A percentile compares a stretch with the other conserved stretches of the same genome.
Conservation (phyloP, 2,329 filamentous ascomycete species). For the Anisogramma anomala region DNA sequence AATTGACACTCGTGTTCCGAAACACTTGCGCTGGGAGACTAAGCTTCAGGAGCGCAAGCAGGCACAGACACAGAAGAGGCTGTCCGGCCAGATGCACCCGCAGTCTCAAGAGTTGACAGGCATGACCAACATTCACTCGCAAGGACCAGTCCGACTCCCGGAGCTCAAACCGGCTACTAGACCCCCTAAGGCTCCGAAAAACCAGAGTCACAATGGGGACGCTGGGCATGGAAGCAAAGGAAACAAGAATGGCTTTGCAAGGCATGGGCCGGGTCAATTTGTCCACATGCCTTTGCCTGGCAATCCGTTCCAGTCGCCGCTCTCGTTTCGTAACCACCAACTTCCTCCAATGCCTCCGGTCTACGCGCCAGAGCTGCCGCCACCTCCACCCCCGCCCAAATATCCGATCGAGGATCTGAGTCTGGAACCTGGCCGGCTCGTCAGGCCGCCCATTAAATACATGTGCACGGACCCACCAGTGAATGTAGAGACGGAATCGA, state of each 20-base stretch:
- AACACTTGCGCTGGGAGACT: slow-evolving; percentile 69
- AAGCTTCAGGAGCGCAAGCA: slow-evolving; percentile 69
- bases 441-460: slow-evolving; percentile 67
- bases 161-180: slow-evolving; percentile 66
- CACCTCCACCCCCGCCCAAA: slow-evolving; percentile 67
- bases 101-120: slow-evolving; percentile 34
- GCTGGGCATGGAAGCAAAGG: slow-evolving; percentile 23
- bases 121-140: slow-evolving; percentile 23
- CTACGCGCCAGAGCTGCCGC: slow-evolving; percentile 32
- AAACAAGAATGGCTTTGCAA: slow-evolving; percentile 26
- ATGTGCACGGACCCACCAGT: slow-evolving; percentile 55
- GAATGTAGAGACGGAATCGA: slow-evolving; percentile 33
- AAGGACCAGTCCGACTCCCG: slow-evolving; percentile 48
- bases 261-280: slow-evolving; percentile 27
- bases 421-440: slow-evolving; percentile 54
- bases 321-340: slow-evolving; percentile 32
- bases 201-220: slow-evolving; percentile 42
- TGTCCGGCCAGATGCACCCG: slow-evolving; percentile 21
- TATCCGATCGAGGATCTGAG: slow-evolving; percentile 95
- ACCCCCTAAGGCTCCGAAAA: slow-evolving; percentile 55
- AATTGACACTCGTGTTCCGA: slow-evolving; percentile 77
- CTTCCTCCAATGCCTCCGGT: slow-evolving; percentile 30
- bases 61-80: slow-evolving; percentile 53
- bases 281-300: slow-evolving; percentile 30
- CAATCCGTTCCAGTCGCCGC: slow-evolving; percentile 36